Conservation (phyloP, 164 flowering plant species). For the Akebia trifoliata region DNA sequence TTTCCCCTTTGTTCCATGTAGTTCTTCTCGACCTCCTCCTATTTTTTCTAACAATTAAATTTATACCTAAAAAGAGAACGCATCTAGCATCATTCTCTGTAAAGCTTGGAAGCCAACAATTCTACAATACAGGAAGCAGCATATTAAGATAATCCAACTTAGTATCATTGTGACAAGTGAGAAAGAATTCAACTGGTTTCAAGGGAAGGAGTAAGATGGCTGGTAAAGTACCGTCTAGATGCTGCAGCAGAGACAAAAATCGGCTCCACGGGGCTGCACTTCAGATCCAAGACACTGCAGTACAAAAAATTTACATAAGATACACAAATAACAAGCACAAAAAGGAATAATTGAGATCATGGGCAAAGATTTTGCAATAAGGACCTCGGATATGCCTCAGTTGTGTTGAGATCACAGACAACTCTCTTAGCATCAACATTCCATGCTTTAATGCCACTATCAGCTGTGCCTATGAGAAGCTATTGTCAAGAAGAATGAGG, state of each 20-base stretch:
- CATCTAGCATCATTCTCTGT: too few relatives aligned
- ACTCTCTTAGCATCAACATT: conserved; percentile 98
- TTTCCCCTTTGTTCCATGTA: too few relatives aligned
- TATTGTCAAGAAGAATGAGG: conserved; percentile 41
- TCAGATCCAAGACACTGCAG: conserved; percentile 82
- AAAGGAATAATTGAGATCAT: not conserved
- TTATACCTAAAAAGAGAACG: too few relatives aligned
- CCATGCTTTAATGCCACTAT: conserved; percentile 97
- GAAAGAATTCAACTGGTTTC: not conserved
- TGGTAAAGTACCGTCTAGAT: conserved; percentile 55
- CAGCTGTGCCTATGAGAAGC: conserved; percentile 95
- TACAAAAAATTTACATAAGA: conserved; percentile 8
- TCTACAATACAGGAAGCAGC: too few relatives aligned
- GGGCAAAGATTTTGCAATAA: not conserved
- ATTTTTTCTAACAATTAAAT: too few relatives aligned
- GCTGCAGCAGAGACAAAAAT: conserved; percentile 96
- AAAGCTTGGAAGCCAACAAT: not conserved
- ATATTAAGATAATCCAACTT: too few relatives aligned
- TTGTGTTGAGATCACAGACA: conserved; percentile 83
- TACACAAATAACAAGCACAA: conserved; percentile 7
- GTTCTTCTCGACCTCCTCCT: too few relatives aligned
- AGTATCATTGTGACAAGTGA: too few relatives aligned
- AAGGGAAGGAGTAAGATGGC: not conserved
- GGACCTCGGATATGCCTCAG: conserved; percentile 74
- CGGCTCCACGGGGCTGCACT: conserved; percentile 95